Conservation (phyloP, 2,329 filamentous ascomycete species). For the Stachybotrys elegans region DNA sequence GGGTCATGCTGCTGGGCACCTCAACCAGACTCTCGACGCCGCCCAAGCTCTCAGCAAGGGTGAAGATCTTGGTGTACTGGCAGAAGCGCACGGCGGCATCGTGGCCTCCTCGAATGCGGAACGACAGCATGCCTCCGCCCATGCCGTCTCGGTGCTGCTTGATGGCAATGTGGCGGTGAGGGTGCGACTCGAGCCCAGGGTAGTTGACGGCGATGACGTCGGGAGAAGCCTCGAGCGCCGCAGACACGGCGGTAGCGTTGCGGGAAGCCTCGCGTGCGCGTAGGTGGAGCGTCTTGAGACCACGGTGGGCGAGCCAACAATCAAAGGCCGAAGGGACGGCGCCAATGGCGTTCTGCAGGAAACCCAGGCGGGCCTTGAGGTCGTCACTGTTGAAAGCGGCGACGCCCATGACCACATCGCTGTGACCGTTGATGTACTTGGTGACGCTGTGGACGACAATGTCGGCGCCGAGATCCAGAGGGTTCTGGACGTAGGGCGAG, state of each 20-base stretch:
- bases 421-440: conserved; percentile 98
- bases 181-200: conserved; percentile 82
- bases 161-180: conserved; percentile 75
- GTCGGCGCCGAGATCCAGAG: conserved; percentile 89
- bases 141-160: conserved; percentile 92
- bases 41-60: conserved; percentile 85
- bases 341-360: conserved; percentile 96
- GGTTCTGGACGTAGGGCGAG: conserved; percentile 94
- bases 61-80: conserved; percentile 83
- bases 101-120: conserved; percentile 85
- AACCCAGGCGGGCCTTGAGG: conserved; percentile 71
- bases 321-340: conserved; percentile 94
- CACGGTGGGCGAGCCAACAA: conserved; percentile 95
- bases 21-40: conserved; percentile 91
- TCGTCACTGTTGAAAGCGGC: conserved; percentile 88
- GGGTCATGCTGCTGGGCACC: conserved; percentile 93
- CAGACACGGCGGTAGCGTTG: conserved; percentile 76
- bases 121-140: conserved; percentile 96
- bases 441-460: conserved; percentile 96
- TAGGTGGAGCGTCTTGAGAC: conserved; percentile 93
- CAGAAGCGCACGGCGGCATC: conserved; percentile 88
- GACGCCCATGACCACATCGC: conserved; percentile 95
- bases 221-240: conserved; percentile 71
- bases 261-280: conserved; percentile 77
- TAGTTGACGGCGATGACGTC: conserved; percentile 92